Conservation (phyloP, 2,329 filamentous ascomycete species). For the Diaporthe aspalathi region DNA sequence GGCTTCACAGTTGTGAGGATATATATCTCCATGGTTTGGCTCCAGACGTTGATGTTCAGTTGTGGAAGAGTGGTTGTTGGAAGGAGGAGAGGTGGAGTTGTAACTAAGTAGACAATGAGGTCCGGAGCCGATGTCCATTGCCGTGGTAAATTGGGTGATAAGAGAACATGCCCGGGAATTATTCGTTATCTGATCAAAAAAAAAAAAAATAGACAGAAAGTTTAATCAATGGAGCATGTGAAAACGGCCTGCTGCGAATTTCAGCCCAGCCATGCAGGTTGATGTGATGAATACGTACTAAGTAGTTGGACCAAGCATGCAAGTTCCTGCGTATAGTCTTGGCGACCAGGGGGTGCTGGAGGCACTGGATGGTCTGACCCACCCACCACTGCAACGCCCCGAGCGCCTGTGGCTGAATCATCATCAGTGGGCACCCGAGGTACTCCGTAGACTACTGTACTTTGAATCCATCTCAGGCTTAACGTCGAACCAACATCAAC, state of each 20-base stretch:
- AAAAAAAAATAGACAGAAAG: neutral
- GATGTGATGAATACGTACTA: too few species aligned
- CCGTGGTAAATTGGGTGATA: neutral
- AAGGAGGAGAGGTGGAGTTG: neutral
- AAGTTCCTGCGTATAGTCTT: constrained; percentile 10
- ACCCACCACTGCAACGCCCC: too few species aligned
- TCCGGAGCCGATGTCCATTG: neutral
- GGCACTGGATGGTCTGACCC: too few species aligned
- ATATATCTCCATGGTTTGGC: neutral
- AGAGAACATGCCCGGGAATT: neutral
- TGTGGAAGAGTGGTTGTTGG: neutral
- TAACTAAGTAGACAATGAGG: neutral
- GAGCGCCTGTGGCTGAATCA: too few species aligned
- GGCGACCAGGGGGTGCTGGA: too few species aligned
- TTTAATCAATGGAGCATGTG: constrained; percentile 13
- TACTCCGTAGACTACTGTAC: neutral
- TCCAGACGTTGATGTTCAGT: too few species aligned
- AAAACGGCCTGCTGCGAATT: neutral
- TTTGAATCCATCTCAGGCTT: too few species aligned
- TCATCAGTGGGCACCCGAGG: neutral
- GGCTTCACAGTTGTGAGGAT: neutral
- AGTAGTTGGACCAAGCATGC: neutral
- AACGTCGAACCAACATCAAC: too few species aligned
- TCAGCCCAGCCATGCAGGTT: neutral
- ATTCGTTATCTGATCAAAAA: constrained; percentile 1